Evolutionary conservation across 768 basidiomycete genomes (phyloP).

Genomic region (Ephemerocybe angulata): DNA sequence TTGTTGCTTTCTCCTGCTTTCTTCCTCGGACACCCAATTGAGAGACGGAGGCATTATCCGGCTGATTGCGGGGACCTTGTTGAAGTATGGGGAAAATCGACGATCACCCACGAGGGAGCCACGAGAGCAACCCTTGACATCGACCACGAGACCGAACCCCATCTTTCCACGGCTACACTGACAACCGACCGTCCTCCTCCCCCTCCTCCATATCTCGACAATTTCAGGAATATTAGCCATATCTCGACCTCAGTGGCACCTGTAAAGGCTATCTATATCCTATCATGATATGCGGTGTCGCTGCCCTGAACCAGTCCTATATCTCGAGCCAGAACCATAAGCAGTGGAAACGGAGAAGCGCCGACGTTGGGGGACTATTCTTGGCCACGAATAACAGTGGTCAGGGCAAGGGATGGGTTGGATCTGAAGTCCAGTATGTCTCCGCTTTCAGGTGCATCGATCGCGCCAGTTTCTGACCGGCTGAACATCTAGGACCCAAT

Average conservation of each 20-base stretch:
- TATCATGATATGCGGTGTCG: conserved; percentile 14
- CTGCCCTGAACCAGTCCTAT: conserved; percentile 8
- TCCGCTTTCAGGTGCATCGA: conserved; percentile 8
- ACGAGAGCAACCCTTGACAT: conserved; percentile 38
- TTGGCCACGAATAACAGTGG: conserved; percentile 65
- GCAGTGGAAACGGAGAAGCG: conserved; percentile 57
- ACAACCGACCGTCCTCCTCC: conserved; percentile 13
- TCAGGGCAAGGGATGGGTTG: conserved; percentile 70
- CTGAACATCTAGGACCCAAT: conserved; percentile 42
- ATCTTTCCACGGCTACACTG: conserved; percentile 19
- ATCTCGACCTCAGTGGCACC: neutral
- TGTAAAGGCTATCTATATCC: neutral
- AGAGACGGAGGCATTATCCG: neutral
- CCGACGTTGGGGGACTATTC: conserved; percentile 86
- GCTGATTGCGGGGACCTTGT: conserved; percentile 16
- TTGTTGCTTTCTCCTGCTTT: too few relatives aligned
- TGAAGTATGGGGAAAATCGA: neutral
- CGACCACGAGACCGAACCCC: conserved; percentile 36
- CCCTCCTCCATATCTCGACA: conserved; percentile 4
- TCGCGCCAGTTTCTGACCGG: neutral
- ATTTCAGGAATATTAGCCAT: neutral
- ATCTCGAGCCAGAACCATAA: conserved; percentile 8
- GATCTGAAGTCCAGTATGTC: conserved; percentile 50
- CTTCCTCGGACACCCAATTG: too few relatives aligned
- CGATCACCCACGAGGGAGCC: conserved; percentile 38